Evolutionary conservation across 495 filamentous ascomycete genomes (phyloP), one percentile per base, ranked within the genome.

Genomic region (Aspergillus kassunensis): DNA sequence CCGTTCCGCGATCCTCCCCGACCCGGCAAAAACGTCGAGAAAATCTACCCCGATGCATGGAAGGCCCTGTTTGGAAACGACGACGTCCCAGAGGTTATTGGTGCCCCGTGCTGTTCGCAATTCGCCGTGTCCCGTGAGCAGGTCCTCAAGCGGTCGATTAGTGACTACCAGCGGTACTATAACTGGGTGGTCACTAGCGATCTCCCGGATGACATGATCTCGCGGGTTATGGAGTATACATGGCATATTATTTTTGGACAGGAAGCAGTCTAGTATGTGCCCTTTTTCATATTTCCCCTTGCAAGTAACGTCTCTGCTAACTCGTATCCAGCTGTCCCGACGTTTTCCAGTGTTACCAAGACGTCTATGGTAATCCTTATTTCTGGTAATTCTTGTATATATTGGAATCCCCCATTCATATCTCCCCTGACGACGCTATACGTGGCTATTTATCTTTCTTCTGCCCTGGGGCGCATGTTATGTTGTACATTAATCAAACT

Each of bases 91-190:
- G 62, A 69, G 4, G 54, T 68, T 2, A 65, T 88, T 4, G 80
- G 64, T 0, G 75, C 70, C 1, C 69, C 80, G 4, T 89, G 86
- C 57, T 89, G 84, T 62, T 80, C 82, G 49, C 86, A 88, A 63
- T 89, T 89, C 49, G 85, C 80, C 1, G 83, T 87, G 2, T 78
- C 79, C 10, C 61, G 75, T 12, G 77, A 80, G 0, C 72, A 74
- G 49, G 70, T 89, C 0, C 63, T 61, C 0, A 57, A 65, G 44
- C 73, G 81, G 18, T 57, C 79, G 16, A 56, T 62, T 36, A 70
- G 66, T 29, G 78, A 82, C 20, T 89, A 87, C 56, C 41, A 75
- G 54, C 68, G 71, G 6, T 85, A 73, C 61, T 72, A 83, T 13
- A 57, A 80, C 16, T 88, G 85, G 85, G 63, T 88, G 21, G 44